Evolutionary conservation across 345 rosid species (phyloP), one percentile per base, ranked within the genome.

Genomic region (Sisymbrium irio): DNA sequence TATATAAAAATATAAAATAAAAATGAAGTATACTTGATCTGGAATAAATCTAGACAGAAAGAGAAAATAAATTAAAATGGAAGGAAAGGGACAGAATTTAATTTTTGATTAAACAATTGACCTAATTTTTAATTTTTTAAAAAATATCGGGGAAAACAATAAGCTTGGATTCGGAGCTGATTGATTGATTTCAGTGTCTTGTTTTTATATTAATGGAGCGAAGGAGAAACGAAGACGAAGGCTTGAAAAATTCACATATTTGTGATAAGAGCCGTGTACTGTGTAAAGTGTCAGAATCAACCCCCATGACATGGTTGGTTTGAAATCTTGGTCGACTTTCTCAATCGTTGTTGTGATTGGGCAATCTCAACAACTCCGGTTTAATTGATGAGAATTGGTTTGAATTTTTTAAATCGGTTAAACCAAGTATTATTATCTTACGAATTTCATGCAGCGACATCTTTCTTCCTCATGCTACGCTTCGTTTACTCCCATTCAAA

Each of bases 1-100:
- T n/a, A n/a, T n/a, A 12, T 4, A 3, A 14, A 36, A 42, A 56
- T 22, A 22, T 22, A n/a, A 27, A 25, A 50, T 14, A 12, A 51
- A 51, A 19, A 22, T 15, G 18, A 53, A 69, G 28, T 59, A 66
- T 59, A 70, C 74, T 59, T 59, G 65, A 59, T 70, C 74, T 70
- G 74, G 58, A 70, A 69, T 32, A n/a, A 69, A 69, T 69, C 65
- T 28, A 56, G 42, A 57, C 45, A 6, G 7, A 69, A 57, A 19
- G 5, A 42, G 67, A 32, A 32, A 5, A 30, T 1, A 30, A 22
- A 22, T 6, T 5, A 5, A 32, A 32, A 32, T 32, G 3, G 12
- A 53, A 41, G 59, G 46, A 59, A 20, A 25, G 74, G 18, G 57
- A 58, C 17, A 58, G 47, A 36, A 12, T 37, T 70, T 46, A 20